Evolutionary conservation across 345 rosid species (phyloP).

Genomic region (Cardamine occulta): DNA sequence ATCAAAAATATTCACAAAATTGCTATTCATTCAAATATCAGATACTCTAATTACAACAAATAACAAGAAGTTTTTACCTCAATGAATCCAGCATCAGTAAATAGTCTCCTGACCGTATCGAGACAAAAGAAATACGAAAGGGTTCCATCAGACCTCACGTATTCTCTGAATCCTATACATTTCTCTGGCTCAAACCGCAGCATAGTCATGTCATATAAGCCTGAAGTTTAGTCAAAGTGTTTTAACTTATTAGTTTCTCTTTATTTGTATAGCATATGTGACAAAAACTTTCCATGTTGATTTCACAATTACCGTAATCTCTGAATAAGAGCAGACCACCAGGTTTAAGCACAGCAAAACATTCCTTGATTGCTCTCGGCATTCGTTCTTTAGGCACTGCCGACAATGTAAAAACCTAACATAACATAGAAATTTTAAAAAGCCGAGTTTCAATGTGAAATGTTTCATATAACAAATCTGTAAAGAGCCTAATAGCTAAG

Average conservation of each 20-base stretch:
- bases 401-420: slow-evolving; percentile 86
- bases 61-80: slow-evolving; percentile 54
- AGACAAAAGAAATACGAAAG: slow-evolving; percentile 83
- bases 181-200: slow-evolving; percentile 74
- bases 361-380: slow-evolving; percentile 64
- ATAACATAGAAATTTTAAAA: neutral
- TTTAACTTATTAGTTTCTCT: slow-evolving; percentile 18
- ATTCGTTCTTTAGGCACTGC: slow-evolving; percentile 72
- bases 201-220: slow-evolving; percentile 96
- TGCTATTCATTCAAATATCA: neutral
- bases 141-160: slow-evolving; percentile 81
- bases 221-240: slow-evolving; percentile 50
- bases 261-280: neutral
- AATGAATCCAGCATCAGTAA: slow-evolving; percentile 66
- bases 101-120: slow-evolving; percentile 64
- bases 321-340: slow-evolving; percentile 81
- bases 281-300: neutral
- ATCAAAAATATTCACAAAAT: neutral
- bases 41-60: neutral
- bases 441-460: neutral
- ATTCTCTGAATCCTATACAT: slow-evolving; percentile 78
- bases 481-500: neutral
- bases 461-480: slow-evolving; percentile 4
- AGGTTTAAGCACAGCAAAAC: slow-evolving; percentile 75
- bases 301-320: slow-evolving; percentile 75